Conservation (phyloP, 2,329 filamentous ascomycete species). For the Aspergillus eucalypticola region DNA sequence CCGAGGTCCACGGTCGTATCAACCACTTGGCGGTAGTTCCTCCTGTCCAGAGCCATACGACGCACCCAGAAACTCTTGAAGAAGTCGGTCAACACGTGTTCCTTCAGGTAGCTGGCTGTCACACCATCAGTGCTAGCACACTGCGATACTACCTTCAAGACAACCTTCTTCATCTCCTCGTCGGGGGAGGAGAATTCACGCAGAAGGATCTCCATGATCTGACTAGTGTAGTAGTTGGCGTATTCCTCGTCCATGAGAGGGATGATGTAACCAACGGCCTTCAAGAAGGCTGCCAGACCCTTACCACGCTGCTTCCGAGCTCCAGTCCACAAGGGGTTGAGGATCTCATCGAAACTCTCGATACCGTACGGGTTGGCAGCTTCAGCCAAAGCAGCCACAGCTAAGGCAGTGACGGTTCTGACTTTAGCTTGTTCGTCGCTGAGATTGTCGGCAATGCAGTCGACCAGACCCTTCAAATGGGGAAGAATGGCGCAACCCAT, state of each 20-base stretch:
- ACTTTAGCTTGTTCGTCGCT: conserved; percentile 99
- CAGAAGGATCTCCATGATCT: conserved; percentile 98
- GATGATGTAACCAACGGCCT: conserved; percentile 97
- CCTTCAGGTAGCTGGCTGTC: conserved; percentile 90
- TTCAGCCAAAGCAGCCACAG: conserved; percentile 91
- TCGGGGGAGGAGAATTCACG: conserved; percentile 96
- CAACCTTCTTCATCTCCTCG: conserved; percentile 99
- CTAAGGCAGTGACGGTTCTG: conserved; percentile 89
- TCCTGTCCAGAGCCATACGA: conserved; percentile 93
- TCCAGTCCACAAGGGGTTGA: conserved; percentile 96
- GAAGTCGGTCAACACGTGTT: conserved; percentile 91
- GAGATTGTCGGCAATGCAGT: conserved; percentile 92
- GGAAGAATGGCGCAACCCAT: conserved; percentile 98
- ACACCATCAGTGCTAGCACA: conserved; percentile 94
- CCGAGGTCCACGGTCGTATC: conserved; percentile 97
- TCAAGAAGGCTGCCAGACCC: conserved; percentile 90
- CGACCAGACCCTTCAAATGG: conserved; percentile 91
- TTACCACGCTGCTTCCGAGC: conserved; percentile 96
- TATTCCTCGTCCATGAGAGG: conserved; percentile 99
- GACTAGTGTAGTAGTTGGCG: conserved; percentile 96
- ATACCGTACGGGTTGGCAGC: conserved; percentile 98
- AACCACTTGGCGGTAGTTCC: conserved; percentile 96
- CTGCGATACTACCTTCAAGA: conserved; percentile 94
- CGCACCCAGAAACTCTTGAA: conserved; percentile 99
- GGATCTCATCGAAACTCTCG: conserved; percentile 95